A percentile compares a stretch with the other conserved stretches of the same genome.
Conservation (phyloP, 2,329 filamentous ascomycete species). For the Dothideomycetidae sp. region DNA sequence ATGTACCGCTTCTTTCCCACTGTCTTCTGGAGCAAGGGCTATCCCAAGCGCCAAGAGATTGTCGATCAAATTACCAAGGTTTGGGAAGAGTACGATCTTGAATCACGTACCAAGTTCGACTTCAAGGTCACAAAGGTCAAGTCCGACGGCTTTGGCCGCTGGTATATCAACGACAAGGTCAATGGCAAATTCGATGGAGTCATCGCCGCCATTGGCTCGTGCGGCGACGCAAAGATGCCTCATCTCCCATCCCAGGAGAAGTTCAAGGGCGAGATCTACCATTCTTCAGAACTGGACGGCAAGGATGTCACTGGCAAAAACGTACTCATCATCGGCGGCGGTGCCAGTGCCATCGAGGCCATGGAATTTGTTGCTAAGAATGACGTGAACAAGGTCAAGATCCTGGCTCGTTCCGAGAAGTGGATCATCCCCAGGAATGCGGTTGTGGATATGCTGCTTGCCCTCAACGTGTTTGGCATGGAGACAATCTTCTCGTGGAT, state of each 20-base stretch:
- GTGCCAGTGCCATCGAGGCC: slow-evolving; percentile 68
- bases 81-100: slow-evolving; percentile 61
- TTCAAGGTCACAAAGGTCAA: slow-evolving; percentile 55
- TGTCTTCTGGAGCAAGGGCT: slow-evolving; percentile 59
- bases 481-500: slow-evolving; percentile 65
- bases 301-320: slow-evolving; percentile 60
- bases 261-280: slow-evolving; percentile 58
- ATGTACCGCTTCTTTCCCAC: slow-evolving; percentile 85
- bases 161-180: slow-evolving; percentile 61
- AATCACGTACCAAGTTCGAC: slow-evolving; percentile 57
- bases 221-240: slow-evolving; percentile 63
- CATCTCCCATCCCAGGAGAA: slow-evolving; percentile 53
- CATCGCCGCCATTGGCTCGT: slow-evolving; percentile 65
- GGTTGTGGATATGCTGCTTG: slow-evolving; percentile 56
- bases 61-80: slow-evolving; percentile 54
- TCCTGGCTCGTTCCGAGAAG: slow-evolving; percentile 60
- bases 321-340: slow-evolving; percentile 62
- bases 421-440: slow-evolving; percentile 79
- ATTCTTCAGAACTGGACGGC: slow-evolving; percentile 62
- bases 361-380: slow-evolving; percentile 61
- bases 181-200: slow-evolving; percentile 66
- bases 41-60: slow-evolving; percentile 64
- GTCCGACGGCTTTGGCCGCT: slow-evolving; percentile 52
- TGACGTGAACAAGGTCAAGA: slow-evolving; percentile 52
- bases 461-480: slow-evolving; percentile 64